phyloP scores from a whole-genome alignment of 73 alveolate species.

The Blepharisma japonicum region DNA sequence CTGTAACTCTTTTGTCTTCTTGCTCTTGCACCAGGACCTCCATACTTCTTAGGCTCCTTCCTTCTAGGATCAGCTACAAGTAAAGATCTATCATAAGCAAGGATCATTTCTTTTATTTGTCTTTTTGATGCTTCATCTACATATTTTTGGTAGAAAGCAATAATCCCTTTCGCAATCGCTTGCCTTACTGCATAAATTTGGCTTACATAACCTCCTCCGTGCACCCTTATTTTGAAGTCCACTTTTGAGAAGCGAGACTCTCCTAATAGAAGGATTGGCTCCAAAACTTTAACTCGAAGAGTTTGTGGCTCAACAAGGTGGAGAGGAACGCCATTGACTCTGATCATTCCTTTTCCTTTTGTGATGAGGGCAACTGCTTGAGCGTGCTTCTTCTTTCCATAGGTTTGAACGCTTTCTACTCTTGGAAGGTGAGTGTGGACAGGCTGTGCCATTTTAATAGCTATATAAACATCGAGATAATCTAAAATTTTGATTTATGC shows the following conservation, averaged over 20 bases:
- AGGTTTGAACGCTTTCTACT: constrained; percentile 69
- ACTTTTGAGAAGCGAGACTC: constrained; percentile 68
- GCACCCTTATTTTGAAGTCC: constrained; percentile 79
- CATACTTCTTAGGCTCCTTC: constrained; percentile 87
- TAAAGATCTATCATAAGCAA: constrained; percentile 79
- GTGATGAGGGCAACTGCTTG: constrained; percentile 77
- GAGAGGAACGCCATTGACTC: constrained; percentile 83
- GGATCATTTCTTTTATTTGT: constrained; percentile 70
- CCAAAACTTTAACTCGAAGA: constrained; percentile 72
- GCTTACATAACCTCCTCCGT: constrained; percentile 86
- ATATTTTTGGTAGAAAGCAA: constrained; percentile 78
- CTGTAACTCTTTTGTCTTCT: constrained; percentile 86
- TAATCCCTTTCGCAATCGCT: constrained; percentile 86
- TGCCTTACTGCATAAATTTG: constrained; percentile 86
- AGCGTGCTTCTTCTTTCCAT: constrained; percentile 88
- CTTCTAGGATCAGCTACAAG: constrained; percentile 90
- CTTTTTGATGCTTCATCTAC: constrained; percentile 81
- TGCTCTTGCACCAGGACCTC: constrained; percentile 93
- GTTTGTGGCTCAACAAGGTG: constrained; percentile 80
- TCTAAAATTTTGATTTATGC: too few relatives aligned
- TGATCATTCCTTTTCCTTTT: constrained; percentile 77
- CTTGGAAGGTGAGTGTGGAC: constrained; percentile 24
- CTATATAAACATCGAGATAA: too few relatives aligned
- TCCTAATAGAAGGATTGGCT: constrained; percentile 85
- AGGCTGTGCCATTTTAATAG: constrained; percentile 19